Evolutionary conservation across 2,329 filamentous ascomycete species (phyloP).

Genomic region (Golovinomyces cichoracearum): DNA sequence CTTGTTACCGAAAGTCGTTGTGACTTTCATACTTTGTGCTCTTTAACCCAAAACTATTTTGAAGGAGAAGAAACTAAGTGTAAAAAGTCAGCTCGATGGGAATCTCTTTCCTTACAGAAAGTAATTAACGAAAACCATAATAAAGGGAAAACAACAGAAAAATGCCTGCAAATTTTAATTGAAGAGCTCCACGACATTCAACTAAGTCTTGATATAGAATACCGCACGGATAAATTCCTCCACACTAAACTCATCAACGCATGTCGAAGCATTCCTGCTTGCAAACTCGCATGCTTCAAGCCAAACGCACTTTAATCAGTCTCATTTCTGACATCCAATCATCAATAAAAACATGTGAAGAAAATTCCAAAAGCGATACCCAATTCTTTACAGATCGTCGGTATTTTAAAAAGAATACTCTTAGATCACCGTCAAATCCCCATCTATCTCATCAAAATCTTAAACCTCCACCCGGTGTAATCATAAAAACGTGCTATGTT

Average conservation of each 20-base stretch:
- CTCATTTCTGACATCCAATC: background rate
- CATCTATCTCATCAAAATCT: background rate
- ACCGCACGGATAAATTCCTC: background rate
- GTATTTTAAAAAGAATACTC: background rate
- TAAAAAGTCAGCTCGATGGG: background rate
- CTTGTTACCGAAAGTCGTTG: background rate
- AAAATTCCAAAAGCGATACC: background rate
- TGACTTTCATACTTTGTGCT: background rate
- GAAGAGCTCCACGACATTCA: background rate
- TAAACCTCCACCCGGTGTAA: background rate
- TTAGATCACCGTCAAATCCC: background rate
- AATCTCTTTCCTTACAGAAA: background rate
- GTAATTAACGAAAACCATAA: background rate
- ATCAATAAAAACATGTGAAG: background rate
- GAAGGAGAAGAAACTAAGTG: background rate
- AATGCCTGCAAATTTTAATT: background rate
- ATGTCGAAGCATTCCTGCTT: background rate
- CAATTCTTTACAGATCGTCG: constrained; percentile 1
- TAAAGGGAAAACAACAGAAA: background rate
- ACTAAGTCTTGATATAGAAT: background rate
- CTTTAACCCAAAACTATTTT: background rate
- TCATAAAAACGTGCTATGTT: background rate
- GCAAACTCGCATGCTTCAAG: background rate
- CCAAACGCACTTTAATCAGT: background rate
- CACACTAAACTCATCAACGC: background rate